Evolutionary conservation across 148 eudicot genomes (phyloP), one percentile per base, ranked within the genome.

Genomic region (Rhododendron griersonianum): DNA sequence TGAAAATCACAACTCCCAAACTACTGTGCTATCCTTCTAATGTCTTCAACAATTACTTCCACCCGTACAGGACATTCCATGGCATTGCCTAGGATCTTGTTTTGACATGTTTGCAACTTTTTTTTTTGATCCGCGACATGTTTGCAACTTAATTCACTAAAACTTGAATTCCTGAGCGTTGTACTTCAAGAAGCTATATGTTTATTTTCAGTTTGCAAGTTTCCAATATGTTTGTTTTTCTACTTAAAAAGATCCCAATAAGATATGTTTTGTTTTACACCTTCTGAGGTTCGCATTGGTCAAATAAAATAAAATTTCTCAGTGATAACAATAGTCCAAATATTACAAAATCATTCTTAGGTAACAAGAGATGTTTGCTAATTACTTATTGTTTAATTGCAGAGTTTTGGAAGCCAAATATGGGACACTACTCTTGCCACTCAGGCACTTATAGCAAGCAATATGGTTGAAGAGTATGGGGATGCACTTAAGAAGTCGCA

Each of bases 391-490:
- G n/a, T 59, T 59, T 59, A 21, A 59, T 59, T 59, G 65, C 65
- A 59, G 65, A 59, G 65, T 59, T 59, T 59, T 59, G 65, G 65
- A 59, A 59, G 65, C 25, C 65, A 59, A 59, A 59, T 59, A 59
- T 59, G 65, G 92, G 92, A 91, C 80, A 44, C 57, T 59, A 41
- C 81, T 45, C 75, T 91, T 85, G 87, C 91, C 5, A 84, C 86
- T 87, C 91, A 91, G 74, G 92, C 91, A 47, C 84, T 91, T 21
- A 16, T 86, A 3, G 83, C 92, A 39, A 86, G 88, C 67, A 74
- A 87, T 50, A 85, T 91, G 84, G 80, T 71, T 79, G 85, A 91
- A 15, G 92, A 91, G 39, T 87, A 79, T 63, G 87, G 87, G 1
- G 80, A 82, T 33, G 81, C 87, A 28, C 91, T 89, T 1, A 86